These are phyloP conservation scores for Pestalotiopsis sp. DNA, from an alignment of 2,329 filamentous ascomycete genomes.

Conservation along the genomic window DNA sequence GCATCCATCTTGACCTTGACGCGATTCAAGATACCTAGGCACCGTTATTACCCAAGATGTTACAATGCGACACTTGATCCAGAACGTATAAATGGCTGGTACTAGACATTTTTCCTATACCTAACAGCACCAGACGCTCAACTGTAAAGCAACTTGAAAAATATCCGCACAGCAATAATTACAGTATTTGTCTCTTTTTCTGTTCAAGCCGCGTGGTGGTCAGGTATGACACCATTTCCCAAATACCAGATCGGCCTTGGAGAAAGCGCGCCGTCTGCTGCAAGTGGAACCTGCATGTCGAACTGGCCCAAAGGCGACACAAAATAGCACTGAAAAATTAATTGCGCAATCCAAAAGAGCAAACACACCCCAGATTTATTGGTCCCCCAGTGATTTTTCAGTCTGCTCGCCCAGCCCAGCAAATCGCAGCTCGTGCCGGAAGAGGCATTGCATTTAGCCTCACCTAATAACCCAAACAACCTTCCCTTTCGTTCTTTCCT, in stretches of 20 bases:
- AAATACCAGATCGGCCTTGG: background rate
- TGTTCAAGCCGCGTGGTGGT: background rate
- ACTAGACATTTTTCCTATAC: background rate
- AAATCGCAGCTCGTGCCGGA: slow-evolving; percentile 5
- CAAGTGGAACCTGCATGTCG: background rate
- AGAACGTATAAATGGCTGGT: background rate
- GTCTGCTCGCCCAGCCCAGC: background rate
- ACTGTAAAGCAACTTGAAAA: no score
- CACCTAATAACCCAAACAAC: background rate
- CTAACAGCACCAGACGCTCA: no score
- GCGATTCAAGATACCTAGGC: no score
- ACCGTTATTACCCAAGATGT: background rate
- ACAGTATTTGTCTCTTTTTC: background rate
- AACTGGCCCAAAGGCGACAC: background rate
- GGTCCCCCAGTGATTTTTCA: background rate
- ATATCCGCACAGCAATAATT: no score
- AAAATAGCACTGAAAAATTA: background rate
- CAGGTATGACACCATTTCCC: background rate
- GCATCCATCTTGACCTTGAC: no score
- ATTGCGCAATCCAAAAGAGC: background rate
- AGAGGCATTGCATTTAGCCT: slow-evolving; percentile 8
- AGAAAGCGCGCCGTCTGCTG: background rate
- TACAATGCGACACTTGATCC: background rate
- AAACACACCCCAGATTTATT: background rate
- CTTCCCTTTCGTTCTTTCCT: slow-evolving; percentile 2